Conservation (phyloP, 2,329 filamentous ascomycete species). For the Cordyceps fumosorosea region DNA sequence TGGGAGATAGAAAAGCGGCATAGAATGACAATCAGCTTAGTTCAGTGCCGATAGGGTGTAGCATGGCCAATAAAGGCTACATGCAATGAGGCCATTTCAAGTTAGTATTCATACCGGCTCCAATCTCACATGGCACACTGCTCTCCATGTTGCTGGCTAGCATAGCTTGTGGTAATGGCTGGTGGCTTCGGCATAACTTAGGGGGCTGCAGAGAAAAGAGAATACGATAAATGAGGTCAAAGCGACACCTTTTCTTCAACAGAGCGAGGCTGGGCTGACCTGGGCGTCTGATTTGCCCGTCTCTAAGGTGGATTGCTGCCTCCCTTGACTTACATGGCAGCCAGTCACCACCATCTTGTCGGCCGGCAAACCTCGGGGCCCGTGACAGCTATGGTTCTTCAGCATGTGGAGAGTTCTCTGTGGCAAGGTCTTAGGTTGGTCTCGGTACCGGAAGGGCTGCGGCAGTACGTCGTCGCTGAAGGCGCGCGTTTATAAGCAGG, state of each 20-base stretch:
- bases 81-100: too few relatives aligned
- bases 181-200: background rate
- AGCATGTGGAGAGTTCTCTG: background rate
- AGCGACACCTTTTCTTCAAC: background rate
- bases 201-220: background rate
- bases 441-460: background rate
- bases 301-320: background rate
- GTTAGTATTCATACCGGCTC: too few relatives aligned
- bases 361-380: background rate
- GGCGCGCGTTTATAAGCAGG: background rate
- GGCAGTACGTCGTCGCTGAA: background rate
- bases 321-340: conserved; percentile 1
- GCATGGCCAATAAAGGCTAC: too few relatives aligned
- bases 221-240: background rate
- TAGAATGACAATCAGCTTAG: too few relatives aligned
- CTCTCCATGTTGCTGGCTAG: too few relatives aligned
- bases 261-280: background rate
- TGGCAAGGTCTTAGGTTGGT: background rate
- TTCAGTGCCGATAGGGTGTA: too few relatives aligned
- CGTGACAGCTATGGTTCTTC: background rate
- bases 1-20: too few relatives aligned
- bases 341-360: background rate
- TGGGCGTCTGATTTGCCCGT: background rate
- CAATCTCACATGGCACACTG: too few relatives aligned
- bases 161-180: too few relatives aligned